These are phyloP conservation scores for Botrytis paeoniae DNA, from an alignment of 2,329 filamentous ascomycete species.

Conservation along the genomic window DNA sequence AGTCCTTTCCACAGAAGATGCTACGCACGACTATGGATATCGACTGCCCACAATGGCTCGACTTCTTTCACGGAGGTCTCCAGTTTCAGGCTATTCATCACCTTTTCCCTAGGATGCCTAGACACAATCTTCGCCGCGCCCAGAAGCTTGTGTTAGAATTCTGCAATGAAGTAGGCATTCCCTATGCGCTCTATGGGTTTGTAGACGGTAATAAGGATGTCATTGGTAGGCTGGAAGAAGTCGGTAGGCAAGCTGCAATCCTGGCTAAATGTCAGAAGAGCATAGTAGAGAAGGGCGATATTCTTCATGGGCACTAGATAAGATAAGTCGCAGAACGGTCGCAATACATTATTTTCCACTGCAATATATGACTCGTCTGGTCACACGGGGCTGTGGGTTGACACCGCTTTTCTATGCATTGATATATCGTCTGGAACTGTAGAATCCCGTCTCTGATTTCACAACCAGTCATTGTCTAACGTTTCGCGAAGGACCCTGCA, in stretches of 20 bases:
- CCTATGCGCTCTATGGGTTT: slow-evolving; percentile 84
- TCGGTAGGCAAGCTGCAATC: slow-evolving; percentile 75
- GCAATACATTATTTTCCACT: background rate
- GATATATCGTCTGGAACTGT: background rate
- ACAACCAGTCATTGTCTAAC: background rate
- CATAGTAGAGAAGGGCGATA: slow-evolving; percentile 36
- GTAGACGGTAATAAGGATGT: slow-evolving; percentile 80
- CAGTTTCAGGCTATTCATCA: slow-evolving; percentile 91
- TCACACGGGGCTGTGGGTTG: background rate
- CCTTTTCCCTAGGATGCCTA: slow-evolving; percentile 76
- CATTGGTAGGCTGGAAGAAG: slow-evolving; percentile 70
- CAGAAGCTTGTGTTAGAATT: slow-evolving; percentile 78
- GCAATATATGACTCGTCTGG: background rate
- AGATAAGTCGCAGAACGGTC: background rate
- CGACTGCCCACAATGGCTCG: slow-evolving; percentile 82
- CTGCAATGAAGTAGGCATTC: slow-evolving; percentile 76
- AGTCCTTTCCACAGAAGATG: slow-evolving; percentile 89
- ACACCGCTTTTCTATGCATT: background rate
- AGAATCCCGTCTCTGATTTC: background rate
- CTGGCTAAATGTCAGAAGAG: slow-evolving; percentile 68
- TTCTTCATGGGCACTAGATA: slow-evolving; percentile 27
- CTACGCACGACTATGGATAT: slow-evolving; percentile 92
- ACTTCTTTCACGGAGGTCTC: slow-evolving; percentile 83
- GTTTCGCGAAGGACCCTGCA: background rate
- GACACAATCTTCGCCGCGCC: slow-evolving; percentile 75